Base-by-base conservation (phyloP, 2,329 filamentous ascomycete genomes). In the Cladophialophora exuberans region DNA sequence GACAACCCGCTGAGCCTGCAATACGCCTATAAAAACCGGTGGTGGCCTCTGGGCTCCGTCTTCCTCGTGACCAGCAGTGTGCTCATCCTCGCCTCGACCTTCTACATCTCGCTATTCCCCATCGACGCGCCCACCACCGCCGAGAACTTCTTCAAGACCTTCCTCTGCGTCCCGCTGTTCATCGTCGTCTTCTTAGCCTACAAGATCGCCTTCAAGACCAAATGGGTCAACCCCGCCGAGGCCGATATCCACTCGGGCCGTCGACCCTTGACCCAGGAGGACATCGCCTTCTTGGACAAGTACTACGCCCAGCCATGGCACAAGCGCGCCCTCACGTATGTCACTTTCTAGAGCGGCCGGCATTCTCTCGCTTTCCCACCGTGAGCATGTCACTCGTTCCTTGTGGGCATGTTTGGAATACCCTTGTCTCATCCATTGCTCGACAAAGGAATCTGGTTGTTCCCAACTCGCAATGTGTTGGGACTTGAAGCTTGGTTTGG, bases 51-150 rank as follows among this genome's bases (percentile, higher is more conserved):
- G 81, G 9, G 93, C 1, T 97, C 86, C 79, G 60, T 94, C 23
- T 93, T 93, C 25, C 79, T 96, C 52, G 62, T 76, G 18, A 83
- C 96, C 69, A 96, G 96, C 73, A 54, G 79, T 15, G 73, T 93
- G 28, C 85, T 96, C 28, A 79, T 97, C 26, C 69, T 88, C 42
- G 89, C 89, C 1, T 35, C n/a, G 2, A 91, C 96, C 69, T 93
- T 96, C 76, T 97, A 91, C 89, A 86, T 89, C 43, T 90, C 88
- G 18, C 85, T 89, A 3, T 92, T 86, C 69, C 92, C 92, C 2
- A 80, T 94, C 39, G 81, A 76, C 20, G 42, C 23, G 1, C 33
- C 15, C 11, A 70, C 68, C 36, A 69, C 71, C 35, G 74, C 72
- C 1, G 60, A 72, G 44, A 62, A 61, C 6, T 80, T 80, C 67